Evolutionary conservation across 2,329 filamentous ascomycete species (phyloP), one percentile per base, ranked within the genome.

Genomic region (Anthostomella pinea): DNA sequence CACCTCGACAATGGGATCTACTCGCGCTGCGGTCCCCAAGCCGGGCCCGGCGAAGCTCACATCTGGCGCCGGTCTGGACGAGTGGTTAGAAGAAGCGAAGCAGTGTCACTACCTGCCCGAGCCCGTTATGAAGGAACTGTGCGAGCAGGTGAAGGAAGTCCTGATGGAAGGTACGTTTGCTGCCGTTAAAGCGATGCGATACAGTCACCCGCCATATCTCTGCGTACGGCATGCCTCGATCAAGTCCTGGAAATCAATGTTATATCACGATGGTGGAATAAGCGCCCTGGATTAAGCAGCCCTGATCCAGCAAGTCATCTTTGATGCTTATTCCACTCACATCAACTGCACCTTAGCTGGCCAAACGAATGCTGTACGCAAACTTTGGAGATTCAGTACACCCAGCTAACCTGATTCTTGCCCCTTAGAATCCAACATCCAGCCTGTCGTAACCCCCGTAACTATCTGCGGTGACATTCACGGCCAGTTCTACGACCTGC

Each of bases 401-500:
- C n/a, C n/a, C n/a, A n/a, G 25, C 29, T 17, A 30, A 38, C 32
- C 38, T 29, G 22, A 23, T 23, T 28, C 20, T 32, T 30, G 14
- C 15, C 22, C 15, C 33, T 8, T 52, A 94, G 93, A 98, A 69
- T 96, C 90, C 49, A 98, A 98, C 63, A 97, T 98, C 41, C 93
- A 97, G 63, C 93, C 93, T n/a, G 91, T 98, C 14, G 81, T 85
- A 35, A 95, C 93, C 0, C 93, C 93, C 6, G 93, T 98, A 46
- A 98, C 93, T 5, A 85, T 98, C 46, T 97, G 93, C 59, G 93
- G 93, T 59, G 93, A 98, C 62, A 97, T 98, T 46, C 93, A 98
- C 66, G 93, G 93, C 54, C 93, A 98, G 68, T 97, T 97, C 65
- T 97, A 98, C 68, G 93, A 98, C 64, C 75, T 98, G 8, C 80